phyloP scores from a whole-genome alignment of 2,329 filamentous ascomycete species.

The Alternaria angustiovoidea region DNA sequence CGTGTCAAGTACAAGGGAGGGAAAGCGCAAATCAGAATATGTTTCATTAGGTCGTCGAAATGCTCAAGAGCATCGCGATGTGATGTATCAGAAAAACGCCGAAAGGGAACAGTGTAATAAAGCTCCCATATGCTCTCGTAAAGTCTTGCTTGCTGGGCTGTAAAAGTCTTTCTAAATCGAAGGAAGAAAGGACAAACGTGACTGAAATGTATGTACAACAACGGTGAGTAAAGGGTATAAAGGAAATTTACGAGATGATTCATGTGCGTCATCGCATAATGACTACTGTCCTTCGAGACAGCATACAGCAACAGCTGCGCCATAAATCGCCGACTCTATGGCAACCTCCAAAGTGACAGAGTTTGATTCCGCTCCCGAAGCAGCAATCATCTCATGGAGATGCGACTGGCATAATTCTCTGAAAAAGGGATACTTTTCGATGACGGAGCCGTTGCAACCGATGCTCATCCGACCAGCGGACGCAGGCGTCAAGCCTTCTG shows the following conservation, averaged over 20 bases:
- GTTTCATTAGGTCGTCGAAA: slow-evolving; percentile 13
- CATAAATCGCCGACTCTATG: slow-evolving; percentile 76
- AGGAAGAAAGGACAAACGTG: neutral
- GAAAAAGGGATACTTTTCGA: slow-evolving; percentile 80
- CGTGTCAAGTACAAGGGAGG: neutral
- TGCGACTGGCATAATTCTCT: slow-evolving; percentile 67
- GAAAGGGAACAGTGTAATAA: slow-evolving; percentile 15
- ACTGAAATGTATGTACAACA: slow-evolving; percentile 17
- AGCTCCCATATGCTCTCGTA: slow-evolving; percentile 21
- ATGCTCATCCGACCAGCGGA: slow-evolving; percentile 57
- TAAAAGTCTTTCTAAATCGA: slow-evolving; percentile 4
- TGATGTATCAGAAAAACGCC: neutral
- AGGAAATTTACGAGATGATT: neutral
- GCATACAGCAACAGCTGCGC: slow-evolving; percentile 72
- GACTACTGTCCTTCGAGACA: slow-evolving; percentile 45
- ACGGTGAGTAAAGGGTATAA: slow-evolving; percentile 18
- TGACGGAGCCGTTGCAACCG: slow-evolving; percentile 81
- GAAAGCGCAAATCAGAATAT: neutral
- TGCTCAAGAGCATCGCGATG: neutral
- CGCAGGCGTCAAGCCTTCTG: slow-evolving; percentile 54
- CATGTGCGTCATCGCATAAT: neutral
- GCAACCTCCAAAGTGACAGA: slow-evolving; percentile 72
- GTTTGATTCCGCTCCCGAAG: slow-evolving; percentile 50
- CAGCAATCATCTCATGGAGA: slow-evolving; percentile 64
- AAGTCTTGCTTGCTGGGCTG: neutral